Base-by-base conservation (phyloP, 2,329 filamentous ascomycete genomes). In the Ophiosphaerella narmari region DNA sequence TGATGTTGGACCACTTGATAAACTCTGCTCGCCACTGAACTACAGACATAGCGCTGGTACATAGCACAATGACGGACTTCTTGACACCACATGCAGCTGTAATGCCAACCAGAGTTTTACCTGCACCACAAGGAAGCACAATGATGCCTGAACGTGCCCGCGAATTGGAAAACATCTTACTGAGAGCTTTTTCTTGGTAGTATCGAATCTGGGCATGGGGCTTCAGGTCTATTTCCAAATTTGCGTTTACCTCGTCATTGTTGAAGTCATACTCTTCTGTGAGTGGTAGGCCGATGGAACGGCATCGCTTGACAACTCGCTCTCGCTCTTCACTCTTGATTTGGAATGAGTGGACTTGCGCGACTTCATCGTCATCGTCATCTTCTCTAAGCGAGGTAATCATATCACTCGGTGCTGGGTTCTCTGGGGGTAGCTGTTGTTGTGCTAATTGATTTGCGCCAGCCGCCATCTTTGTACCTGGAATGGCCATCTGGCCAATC, bases 111-210 rank as follows among this genome's bases (percentile, higher is more conserved):
- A 99, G 78, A 1, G 94, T 99, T 78, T 99, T 99, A 52, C 94
- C 94, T 14, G 94, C 94, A 61, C 94, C 94, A 71, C 94, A 99
- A 14, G 94, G 94, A 62, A 99, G 76, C 48, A 99, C 94, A 52
- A 99, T 99, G 60, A 99, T 95, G 49, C 94, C 94, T 73, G 91
- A 97, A 77, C 96, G 94, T 12, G 94, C 94, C 74, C 94, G 88
- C 42, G 93, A 93, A 68, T 99, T 99, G 68, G 94, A 93, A 71
- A 99, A 99, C 94, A 99, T 99, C 74, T 99, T 99, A 77, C 90
- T 96, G 8, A 99, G 79, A 59, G 91, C 96, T 77, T 97, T 96
- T 74, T 99, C 94, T 71, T 99, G 94, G 64, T 99, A 99, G 78
- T 84, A 87, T 70, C 93, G 86, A 70, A 97, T 97, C 66, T 93